phyloP scores from a whole-genome alignment of 83 land plant species.

The Picea abies region DNA sequence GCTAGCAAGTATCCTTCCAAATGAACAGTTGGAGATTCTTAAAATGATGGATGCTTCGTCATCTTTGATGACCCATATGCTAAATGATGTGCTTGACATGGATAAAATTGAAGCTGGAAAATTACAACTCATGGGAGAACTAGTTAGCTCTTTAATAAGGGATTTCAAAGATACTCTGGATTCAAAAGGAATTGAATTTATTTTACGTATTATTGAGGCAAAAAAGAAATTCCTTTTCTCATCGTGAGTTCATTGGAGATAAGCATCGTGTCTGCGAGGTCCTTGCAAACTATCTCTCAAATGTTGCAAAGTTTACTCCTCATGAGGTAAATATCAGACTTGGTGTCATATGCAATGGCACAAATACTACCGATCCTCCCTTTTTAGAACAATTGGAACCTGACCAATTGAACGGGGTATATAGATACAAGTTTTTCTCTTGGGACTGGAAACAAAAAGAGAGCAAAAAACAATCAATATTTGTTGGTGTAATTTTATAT shows the following conservation, averaged over 20 bases:
- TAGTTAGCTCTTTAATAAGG: constrained; percentile 28
- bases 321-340: constrained; percentile 23
- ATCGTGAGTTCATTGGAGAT: constrained; percentile 27
- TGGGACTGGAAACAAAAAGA: background rate
- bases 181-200: constrained; percentile 30
- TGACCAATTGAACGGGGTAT: background rate
- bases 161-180: constrained; percentile 25
- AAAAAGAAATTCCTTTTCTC: constrained; percentile 17
- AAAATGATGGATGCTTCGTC: constrained; percentile 38
- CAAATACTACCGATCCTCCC: constrained; percentile 2
- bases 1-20: constrained; percentile 4
- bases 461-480: background rate
- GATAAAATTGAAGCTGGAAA: constrained; percentile 35
- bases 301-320: constrained; percentile 38
- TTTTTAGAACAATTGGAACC: background rate
- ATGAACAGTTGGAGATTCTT: constrained; percentile 29
- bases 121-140: constrained; percentile 30
- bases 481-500: constrained; percentile 24
- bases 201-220: background rate
- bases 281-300: constrained; percentile 37
- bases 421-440: background rate
- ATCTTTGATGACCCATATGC: constrained; percentile 22
- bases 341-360: constrained; percentile 23
- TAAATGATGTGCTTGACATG: constrained; percentile 43
- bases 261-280: constrained; percentile 24